phyloP scores from a whole-genome alignment of 2,329 filamentous ascomycete genomes.

The Hymenotorrendiella dingleyae region DNA sequence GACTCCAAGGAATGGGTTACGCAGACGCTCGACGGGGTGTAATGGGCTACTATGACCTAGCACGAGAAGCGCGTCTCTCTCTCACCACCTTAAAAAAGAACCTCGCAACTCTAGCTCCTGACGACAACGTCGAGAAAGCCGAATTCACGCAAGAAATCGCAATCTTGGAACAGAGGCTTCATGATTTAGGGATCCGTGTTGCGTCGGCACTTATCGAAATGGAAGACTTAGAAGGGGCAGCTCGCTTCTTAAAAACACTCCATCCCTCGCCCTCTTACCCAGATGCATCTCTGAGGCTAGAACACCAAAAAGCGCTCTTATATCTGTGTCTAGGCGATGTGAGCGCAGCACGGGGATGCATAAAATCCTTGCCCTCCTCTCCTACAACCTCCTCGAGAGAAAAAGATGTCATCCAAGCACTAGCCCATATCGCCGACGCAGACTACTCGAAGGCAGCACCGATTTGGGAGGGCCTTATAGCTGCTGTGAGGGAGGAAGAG shows the following conservation, averaged over 20 bases:
- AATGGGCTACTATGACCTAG: conserved; percentile 86
- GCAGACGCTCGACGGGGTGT: conserved; percentile 78
- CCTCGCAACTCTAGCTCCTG: not conserved
- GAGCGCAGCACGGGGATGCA: conserved; percentile 54
- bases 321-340: conserved; percentile 76
- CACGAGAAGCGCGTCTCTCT: conserved; percentile 64
- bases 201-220: conserved; percentile 71
- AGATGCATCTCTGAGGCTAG: conserved; percentile 35
- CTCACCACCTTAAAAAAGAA: conserved; percentile 42
- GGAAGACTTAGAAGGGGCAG: conserved; percentile 78
- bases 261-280: conserved; percentile 18
- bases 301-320: conserved; percentile 55
- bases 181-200: conserved; percentile 67
- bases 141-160: conserved; percentile 37
- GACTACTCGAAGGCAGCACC: conserved; percentile 59
- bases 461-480: conserved; percentile 52
- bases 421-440: conserved; percentile 74
- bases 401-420: conserved; percentile 52
- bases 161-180: conserved; percentile 66
- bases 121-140: not conserved
- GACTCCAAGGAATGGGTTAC: conserved; percentile 80
- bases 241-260: conserved; percentile 62
- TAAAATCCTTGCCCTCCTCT: no score
- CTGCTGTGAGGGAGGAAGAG: conserved; percentile 13
- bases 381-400: conserved; percentile 14